Evolutionary conservation across 2,329 filamentous ascomycete species (phyloP), one percentile per base, ranked within the genome.

Genomic region (Onygena corvina): DNA sequence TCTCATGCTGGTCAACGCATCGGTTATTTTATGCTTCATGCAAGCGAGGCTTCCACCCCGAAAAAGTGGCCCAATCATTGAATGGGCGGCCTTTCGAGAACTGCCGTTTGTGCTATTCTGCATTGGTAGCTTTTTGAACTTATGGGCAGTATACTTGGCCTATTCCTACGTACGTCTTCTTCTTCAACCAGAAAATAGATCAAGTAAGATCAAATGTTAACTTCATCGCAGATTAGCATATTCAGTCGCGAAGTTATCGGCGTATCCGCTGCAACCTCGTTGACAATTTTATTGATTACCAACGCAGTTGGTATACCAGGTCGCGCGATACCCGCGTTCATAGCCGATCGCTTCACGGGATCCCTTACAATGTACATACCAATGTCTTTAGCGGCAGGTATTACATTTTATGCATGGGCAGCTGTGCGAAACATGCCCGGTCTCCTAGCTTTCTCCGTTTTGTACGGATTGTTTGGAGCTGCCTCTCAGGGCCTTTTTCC

Each of bases 401-500:
- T 73, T 2, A 57, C 73, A 18, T 56, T 70, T 1, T 76, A 76
- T 51, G 69, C 66, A 56, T 86, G 81, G 81, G 73, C 76, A 14
- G 74, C 70, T 1, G 76, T 86, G 4, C 53, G 60, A 1, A 64
- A 65, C n/a, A 61, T 72, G 0, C 44, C 64, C 0, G 73, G 74
- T 0, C 65, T 85, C 21, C 84, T 83, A 57, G 71, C 68, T 0
- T 86, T 83, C 72, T 67, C 76, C 0, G 66, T 72, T 0, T 70
- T 81, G 50, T 84, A 83, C 58, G 84, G 84, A 1, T 68, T 84
- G 42, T 73, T 73, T 1, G 77, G 74, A 0, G 80, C 79, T 0
- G 79, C 72, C 0, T 76, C 84, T 42, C 81, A 85, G 63, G 74
- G 74, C 4, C 60, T 86, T 7, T 84, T 85, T 56, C 81, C 82